Base-by-base conservation (phyloP, 2,329 filamentous ascomycete genomes). In the Aspergillus proliferans region DNA sequence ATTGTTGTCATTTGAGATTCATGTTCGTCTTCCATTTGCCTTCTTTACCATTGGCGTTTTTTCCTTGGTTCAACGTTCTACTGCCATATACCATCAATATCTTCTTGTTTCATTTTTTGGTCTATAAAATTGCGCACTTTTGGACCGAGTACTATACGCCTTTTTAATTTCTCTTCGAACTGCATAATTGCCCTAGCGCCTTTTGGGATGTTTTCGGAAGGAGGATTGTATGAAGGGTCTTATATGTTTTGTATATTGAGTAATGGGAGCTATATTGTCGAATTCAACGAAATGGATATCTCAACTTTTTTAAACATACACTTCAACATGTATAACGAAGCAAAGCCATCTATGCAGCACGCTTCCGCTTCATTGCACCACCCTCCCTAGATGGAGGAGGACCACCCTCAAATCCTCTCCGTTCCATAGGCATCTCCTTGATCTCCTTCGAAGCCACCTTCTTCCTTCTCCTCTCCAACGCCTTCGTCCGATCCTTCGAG, bases 401-500 rank as follows among this genome's bases (percentile, higher is more conserved):
- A 46, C 55, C 54, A 49, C 48, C 52, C 34, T 67, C 69, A 22
- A 63, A 54, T 9, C 65, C 68, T 52, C 81, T 73, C 53, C 80
- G 72, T 45, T 71, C 73, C 64, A 72, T 70, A 0, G 83, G 83
- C 78, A 91, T 75, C 54, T 83, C 79, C 73, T 83, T 94, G 75
- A 87, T 87, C 78, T 97, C 93, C 76, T 86, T 92, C 8, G 82
- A 77, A 0, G 87, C 83, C 47, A 88, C 76, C 84, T 95, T 96
- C 84, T 95, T 96, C 70, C 89, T 76, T 73, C 86, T 84, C 66
- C 88, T 79, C 77, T 94, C 89, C 61, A 97, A 88, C 12, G 85
- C 83, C 73, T 84, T 86, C 54, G 94, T 87, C 51, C 90, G 81
- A 71, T 96, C 85, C 67, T 84, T 86, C 65, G 86, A 86, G 71